Percentiles rank a stretch among this genome's conserved stretches.
Conservation (phyloP, 1,284 basidiomycete genomes). For the Trichosporon inkin region DNA sequence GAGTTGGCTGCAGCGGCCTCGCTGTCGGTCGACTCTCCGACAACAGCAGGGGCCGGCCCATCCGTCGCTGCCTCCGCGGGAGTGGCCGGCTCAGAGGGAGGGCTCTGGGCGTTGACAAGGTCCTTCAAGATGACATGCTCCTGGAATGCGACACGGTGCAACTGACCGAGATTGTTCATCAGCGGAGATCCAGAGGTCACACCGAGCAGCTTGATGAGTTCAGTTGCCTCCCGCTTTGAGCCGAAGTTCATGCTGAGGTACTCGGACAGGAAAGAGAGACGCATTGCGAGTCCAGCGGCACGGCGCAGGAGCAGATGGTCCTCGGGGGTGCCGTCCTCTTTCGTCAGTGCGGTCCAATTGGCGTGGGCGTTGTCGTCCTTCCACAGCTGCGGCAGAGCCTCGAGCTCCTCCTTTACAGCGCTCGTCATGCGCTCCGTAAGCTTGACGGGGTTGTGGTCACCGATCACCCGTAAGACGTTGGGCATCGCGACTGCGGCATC, state of each 20-base stretch:
- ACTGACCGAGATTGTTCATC: conserved; percentile 67
- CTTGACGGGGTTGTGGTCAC: conserved; percentile 74
- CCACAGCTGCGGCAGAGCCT: conserved; percentile 71
- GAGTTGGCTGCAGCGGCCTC: not conserved
- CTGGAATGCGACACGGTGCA: conserved; percentile 71
- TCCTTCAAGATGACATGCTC: conserved; percentile 61
- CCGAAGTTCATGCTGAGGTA: conserved; percentile 58
- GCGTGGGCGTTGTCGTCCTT: conserved; percentile 54
- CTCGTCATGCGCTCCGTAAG: conserved; percentile 69
- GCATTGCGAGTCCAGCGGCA: conserved; percentile 55
- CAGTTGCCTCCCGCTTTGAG: conserved; percentile 60
- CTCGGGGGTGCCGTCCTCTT: conserved; percentile 18
- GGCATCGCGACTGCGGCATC: conserved; percentile 74
- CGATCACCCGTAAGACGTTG: conserved; percentile 80
- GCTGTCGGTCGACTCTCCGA: not conserved
- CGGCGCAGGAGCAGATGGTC: conserved; percentile 14
- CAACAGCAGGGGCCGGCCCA: not conserved
- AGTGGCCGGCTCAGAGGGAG: conserved; percentile 18
- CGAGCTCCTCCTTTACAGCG: conserved; percentile 67
- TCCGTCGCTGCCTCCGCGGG: not conserved
- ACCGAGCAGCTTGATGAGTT: conserved; percentile 72
- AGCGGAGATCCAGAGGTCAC: conserved; percentile 62
- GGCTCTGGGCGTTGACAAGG: conserved; percentile 11
- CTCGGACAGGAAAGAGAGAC: conserved; percentile 63
- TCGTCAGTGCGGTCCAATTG: conserved; percentile 54